Conservation (phyloP, 257 asterid genomes). For the Solanum chiquidenum region DNA sequence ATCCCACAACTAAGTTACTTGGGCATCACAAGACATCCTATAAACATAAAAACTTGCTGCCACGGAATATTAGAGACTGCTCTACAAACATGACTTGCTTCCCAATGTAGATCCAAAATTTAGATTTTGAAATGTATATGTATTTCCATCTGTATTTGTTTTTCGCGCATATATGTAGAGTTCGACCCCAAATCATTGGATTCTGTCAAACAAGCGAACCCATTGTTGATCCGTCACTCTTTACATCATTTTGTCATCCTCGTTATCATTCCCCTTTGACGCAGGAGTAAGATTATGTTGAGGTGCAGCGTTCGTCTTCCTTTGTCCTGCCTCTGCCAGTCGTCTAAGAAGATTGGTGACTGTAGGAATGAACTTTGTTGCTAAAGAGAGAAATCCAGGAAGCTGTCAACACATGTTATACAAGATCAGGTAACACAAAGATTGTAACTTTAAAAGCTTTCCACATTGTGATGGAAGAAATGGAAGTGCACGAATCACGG, state of each 20-base stretch:
- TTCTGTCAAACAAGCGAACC: neutral
- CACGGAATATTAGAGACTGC: neutral
- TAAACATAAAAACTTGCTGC: neutral
- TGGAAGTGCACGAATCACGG: neutral
- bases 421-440: neutral
- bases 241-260: conserved; percentile 27
- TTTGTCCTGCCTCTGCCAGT: conserved; percentile 83
- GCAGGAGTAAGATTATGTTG: conserved; percentile 39
- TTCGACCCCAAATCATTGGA: neutral
- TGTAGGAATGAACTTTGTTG: conserved; percentile 83
- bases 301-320: conserved; percentile 26
- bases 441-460: neutral
- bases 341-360: conserved; percentile 72
- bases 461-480: neutral
- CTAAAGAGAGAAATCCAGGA: conserved; percentile 77
- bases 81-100: neutral
- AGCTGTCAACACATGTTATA: conserved; percentile 33
- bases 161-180: neutral
- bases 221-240: neutral
- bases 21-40: neutral
- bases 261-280: conserved; percentile 8
- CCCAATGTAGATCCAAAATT: neutral
- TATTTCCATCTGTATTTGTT: neutral
- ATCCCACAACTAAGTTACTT: neutral
- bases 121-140: neutral